Percentiles rank a stretch among this genome's conserved stretches.
These are phyloP conservation scores for Eimeria tenella DNA, from an alignment of 169 alveolate species.

Conservation along the genomic window DNA sequence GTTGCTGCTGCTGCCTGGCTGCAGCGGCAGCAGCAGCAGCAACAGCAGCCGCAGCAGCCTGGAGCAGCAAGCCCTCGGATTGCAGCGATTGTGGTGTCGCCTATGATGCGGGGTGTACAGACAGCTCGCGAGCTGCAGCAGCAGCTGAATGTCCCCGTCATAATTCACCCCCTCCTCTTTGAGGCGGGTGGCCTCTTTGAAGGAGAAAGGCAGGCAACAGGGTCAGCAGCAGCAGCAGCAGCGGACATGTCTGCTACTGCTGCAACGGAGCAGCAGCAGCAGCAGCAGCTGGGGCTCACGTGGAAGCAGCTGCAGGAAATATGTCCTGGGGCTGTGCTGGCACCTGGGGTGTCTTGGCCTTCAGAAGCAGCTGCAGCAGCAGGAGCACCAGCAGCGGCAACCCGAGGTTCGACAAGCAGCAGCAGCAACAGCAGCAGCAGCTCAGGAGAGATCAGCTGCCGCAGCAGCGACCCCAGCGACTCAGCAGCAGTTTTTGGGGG, in stretches of 20 bases:
- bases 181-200: conserved; percentile 48
- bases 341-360: conserved; percentile 28
- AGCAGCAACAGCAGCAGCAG: background rate
- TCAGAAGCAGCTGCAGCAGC: conserved; percentile 6
- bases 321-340: conserved; percentile 29
- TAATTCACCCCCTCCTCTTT: conserved; percentile 27
- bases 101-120: conserved; percentile 55
- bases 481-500: background rate
- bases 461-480: background rate
- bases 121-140: conserved; percentile 50
- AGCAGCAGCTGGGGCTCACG: conserved; percentile 45
- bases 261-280: background rate
- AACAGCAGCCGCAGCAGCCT: conserved; percentile 25
- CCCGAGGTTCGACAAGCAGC: background rate
- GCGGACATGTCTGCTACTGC: background rate
- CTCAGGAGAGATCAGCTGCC: background rate
- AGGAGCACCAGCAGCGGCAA: background rate
- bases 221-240: background rate
- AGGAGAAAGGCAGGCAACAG: conserved; percentile 12
- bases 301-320: conserved; percentile 45
- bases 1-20: conserved; percentile 40
- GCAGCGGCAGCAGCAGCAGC: conserved; percentile 15
- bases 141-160: background rate
- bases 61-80: conserved; percentile 23
- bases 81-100: conserved; percentile 35